Evolutionary conservation across 116 monocot species (phyloP), one percentile per base, ranked within the genome.

Genomic region (Dioscorea cayenensis): DNA sequence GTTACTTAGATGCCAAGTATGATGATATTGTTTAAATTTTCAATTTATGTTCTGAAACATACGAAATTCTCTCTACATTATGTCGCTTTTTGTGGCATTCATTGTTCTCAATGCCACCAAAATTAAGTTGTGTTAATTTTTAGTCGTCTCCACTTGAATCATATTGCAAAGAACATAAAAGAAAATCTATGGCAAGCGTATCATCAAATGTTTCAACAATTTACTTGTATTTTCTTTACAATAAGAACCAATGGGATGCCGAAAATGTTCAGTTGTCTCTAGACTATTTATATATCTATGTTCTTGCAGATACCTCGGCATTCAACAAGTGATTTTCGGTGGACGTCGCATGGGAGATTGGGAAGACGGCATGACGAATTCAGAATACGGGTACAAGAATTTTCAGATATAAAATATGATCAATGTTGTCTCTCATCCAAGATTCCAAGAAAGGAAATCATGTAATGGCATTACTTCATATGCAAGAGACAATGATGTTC

Each of bases 321-420:
- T 99, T 76, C 85, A 99, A 72, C 99, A 94, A 66, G 91, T 99
- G 36, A 84, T 99, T 49, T 99, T 99, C 74, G 99, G 99, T 49
- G 94, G 99, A 18, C 81, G 78, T 25, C 69, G 83, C 28, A 89
- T 94, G 86, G 94, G 94, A 51, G 99, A 99, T 74, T 99, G 99
- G 99, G 99, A 99, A 79, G 99, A 99, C 67, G 94, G 99, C 69
- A 94, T 99, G 99, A 94, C 75, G 60, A 90, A 72, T 49, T 19
- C 85, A 0, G 89, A 99, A 43, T 86, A 91, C 75, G 99, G 99
- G 48, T 99, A 91, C 87, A 99, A 89, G 67, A 81, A 72, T 69
- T 99, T 89, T 84, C 89, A 99, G 73, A 94, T 99, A 21, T 99
- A 69, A 89, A 49, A 66, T 18, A 14, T 48, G 17, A 51, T 49